Base-by-base conservation (phyloP, 345 rosid genomes). In the Citrus australasica region DNA sequence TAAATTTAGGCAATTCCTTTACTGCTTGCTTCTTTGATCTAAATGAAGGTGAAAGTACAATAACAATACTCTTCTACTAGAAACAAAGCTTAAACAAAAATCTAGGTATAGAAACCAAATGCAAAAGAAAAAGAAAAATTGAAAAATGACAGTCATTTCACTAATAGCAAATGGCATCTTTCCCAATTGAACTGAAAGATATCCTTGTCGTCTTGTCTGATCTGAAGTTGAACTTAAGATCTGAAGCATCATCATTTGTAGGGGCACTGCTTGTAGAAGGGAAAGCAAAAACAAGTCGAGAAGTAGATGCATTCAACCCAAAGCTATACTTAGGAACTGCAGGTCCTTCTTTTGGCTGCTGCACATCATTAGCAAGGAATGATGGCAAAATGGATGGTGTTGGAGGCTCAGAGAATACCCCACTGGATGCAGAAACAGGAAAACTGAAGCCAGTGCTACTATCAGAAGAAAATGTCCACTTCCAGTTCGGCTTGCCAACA, bases 321-420 rank as follows among this genome's bases (percentile, higher is more conserved):
- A 95, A 96, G 78, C 79, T 77, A 85, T 79, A 96, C 32, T 89
- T 82, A 80, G 94, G 93, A 82, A 80, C 64, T 28, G 84, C 85
- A 4, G 79, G 70, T 38, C 79, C 93, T 69, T 87, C 90, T 28
- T 79, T 71, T 35, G 78, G 85, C 28, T 80, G 86, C 58, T 74
- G 78, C 78, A 28, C 74, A 37, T 77, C 69, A 40, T 82, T 67
- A 65, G 75, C 67, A 28, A 85, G 70, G 48, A 74, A 69, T 33
- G 84, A 86, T 32, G 96, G 96, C 82, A 82, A 70, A 86, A 92
- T 81, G 59, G 99, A 85, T 13, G 98, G 98, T 1, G 98, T 92
- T 63, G 95, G 97, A 61, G 96, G 95, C 89, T 95, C 98, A 35
- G 94, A 87, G 9, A 80, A 80, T 17, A 75, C 79, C 21, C 90